Evolutionary conservation across 176 grass and related monocot genomes (phyloP).

Genomic region (Zizania latifolia): DNA sequence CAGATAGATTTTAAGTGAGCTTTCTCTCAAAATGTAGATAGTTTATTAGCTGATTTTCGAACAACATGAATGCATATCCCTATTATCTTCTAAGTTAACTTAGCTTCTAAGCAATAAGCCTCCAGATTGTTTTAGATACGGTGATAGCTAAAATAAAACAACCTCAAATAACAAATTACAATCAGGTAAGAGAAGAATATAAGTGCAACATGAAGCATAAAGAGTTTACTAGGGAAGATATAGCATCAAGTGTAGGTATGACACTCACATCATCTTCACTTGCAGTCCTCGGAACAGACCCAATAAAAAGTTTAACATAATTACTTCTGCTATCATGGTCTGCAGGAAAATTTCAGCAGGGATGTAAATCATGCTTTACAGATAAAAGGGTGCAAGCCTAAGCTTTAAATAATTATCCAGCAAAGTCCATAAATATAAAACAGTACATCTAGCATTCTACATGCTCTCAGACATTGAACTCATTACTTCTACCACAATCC

Average conservation of each 20-base stretch:
- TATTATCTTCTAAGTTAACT: neutral
- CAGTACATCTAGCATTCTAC: neutral
- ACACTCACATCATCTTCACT: conserved; percentile 83
- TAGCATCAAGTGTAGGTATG: neutral
- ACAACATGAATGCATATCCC: neutral
- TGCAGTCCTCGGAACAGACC: conserved; percentile 86
- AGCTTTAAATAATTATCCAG: neutral
- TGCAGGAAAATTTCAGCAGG: conserved; percentile 36
- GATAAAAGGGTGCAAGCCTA: too few species aligned
- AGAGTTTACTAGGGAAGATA: conserved; percentile 6
- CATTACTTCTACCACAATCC: neutral
- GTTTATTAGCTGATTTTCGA: neutral
- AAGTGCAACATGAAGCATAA: neutral
- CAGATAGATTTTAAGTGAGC: neutral
- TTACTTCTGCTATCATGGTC: conserved; percentile 60
- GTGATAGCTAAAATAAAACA: neutral
- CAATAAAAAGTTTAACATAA: conserved; percentile 94
- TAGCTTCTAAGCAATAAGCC: neutral
- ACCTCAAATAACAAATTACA: neutral
- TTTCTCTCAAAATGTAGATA: neutral
- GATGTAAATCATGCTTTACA: conserved; percentile 19
- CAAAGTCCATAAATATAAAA: neutral
- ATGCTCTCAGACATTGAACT: neutral
- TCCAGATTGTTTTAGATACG: neutral
- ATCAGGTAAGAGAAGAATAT: neutral